Base-by-base conservation (phyloP, 805 yeast species). In the Sugiyamaella lignohabitans region DNA sequence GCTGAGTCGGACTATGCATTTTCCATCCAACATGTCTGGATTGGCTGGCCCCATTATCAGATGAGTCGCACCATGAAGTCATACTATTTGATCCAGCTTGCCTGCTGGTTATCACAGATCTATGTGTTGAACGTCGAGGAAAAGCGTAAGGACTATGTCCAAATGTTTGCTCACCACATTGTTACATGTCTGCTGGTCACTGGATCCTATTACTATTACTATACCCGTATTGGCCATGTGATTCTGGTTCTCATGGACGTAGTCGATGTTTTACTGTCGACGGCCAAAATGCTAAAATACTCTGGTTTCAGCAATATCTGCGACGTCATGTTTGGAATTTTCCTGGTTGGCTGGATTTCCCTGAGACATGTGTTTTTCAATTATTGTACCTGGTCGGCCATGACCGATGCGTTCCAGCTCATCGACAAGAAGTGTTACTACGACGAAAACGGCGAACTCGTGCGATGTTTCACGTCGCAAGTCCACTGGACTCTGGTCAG, bases 151-250 rank as follows among this genome's bases (percentile, higher is more conserved):
- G 97, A 88, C 62, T 80, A 85, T 61, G 64, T 66, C 55, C 95
- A 88, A 65, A 88, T 88, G 97, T 78, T 87, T 59, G 68, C 81
- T 40, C 97, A 88, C 63, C 97, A 88, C 64, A 79, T 89, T 47
- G 80, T 89, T 47, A 88, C 97, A 0, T 73, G 80, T 56, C 56
- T 70, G 19, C 72, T 88, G 46, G 74, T 84, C 22, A 61, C 73
- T 10, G 91, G 93, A 1, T 82, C 93, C 1, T 88, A 87, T 63
- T 71, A 69, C 59, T 79, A 78, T 61, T 80, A 84, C 65, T 84
- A 80, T 64, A 77, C 82, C 29, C 74, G 86, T 32, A 75, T 86
- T 46, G 96, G 97, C 24, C 86, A 87, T 64, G 74, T 82, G 23
- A 82, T 88, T 39, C 65, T 87, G 54, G 73, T 81, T 51, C 67